Evolutionary conservation across 129 eudicot species (phyloP).

Genomic region (Pseudognaphalium luteoalbum): DNA sequence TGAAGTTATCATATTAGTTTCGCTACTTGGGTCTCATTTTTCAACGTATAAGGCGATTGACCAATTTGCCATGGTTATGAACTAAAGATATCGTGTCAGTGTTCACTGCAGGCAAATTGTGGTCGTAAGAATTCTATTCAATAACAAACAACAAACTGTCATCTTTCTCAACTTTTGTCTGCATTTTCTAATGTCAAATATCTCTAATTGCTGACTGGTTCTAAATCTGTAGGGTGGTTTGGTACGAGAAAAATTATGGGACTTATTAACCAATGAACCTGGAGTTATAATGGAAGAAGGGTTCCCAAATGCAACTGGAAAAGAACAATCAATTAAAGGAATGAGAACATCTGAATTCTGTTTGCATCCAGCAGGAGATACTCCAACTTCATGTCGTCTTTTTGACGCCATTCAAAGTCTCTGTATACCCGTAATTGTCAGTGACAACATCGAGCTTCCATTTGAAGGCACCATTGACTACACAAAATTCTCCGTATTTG

Average conservation of each 20-base stretch:
- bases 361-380: slow-evolving; percentile 97
- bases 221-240: slow-evolving; percentile 66
- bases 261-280: slow-evolving; percentile 57
- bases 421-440: slow-evolving; percentile 86
- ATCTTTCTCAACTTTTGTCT: neutral
- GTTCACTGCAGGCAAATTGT: no score
- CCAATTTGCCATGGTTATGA: no score
- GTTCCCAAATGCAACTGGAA: slow-evolving; percentile 95
- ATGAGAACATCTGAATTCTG: slow-evolving; percentile 93
- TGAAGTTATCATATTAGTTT: no score
- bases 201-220: neutral
- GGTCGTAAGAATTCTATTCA: neutral
- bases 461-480: slow-evolving; percentile 94
- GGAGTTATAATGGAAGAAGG: slow-evolving; percentile 90
- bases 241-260: slow-evolving; percentile 90
- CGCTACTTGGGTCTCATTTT: no score
- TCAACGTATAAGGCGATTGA: no score
- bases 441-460: slow-evolving; percentile 96
- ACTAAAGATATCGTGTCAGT: no score
- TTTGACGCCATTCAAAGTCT: slow-evolving; percentile 96
- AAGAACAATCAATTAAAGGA: slow-evolving; percentile 83
- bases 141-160: neutral
- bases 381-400: slow-evolving; percentile 92
- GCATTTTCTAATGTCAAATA: neutral
- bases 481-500: slow-evolving; percentile 67